Evolutionary conservation across 257 asterid species (phyloP), one percentile per base, ranked within the genome.

Genomic region (Handroanthus guayacan): DNA sequence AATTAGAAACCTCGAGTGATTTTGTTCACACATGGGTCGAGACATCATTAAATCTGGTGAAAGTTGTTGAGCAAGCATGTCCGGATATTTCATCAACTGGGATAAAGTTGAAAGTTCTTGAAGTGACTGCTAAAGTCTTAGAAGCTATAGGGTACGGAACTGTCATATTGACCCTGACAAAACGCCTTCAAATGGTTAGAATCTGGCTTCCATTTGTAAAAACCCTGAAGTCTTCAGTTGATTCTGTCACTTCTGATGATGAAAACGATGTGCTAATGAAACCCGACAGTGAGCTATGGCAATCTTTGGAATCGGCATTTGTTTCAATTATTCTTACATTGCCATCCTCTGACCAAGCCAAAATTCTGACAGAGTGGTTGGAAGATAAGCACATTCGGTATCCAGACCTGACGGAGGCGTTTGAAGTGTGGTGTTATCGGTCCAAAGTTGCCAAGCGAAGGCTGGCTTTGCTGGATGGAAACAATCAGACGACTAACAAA

Each of bases 381-480:
- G 86, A 81, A 18, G 72, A 87, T 76, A 84, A 89, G 67, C 84
- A 84, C 17, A 70, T 90, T 67, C 82, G 62, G 44, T 94, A 92
- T 82, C 99, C 97, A 8, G 97, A 94, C 68, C 83, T 94, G 58
- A 92, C 97, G 0, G 97, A 92, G 87, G 98, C 96, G 10, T 89
- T 95, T 79, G 98, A 95, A 80, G 88, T 83, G 9, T 95, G 98
- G 99, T 95, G 99, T 80, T 89, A 87, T 71, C 75, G 97, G 82
- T 92, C 99, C 67, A 92, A 92, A 83, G 94, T 85, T 72, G 91
- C 96, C 12, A 88, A 76, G 79, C 77, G 91, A 67, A 92, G 96
- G 87, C 82, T 89, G 75, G 86, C 80, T 38, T 39, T 82, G 81
- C 63, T 82, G n/a, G 87, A 74, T 43, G 92, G 80, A 9, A 77